These are phyloP conservation scores for cucumber (Cucumis sativus) DNA, from an alignment of 306 rosid species.

Conservation along the genomic window DNA sequence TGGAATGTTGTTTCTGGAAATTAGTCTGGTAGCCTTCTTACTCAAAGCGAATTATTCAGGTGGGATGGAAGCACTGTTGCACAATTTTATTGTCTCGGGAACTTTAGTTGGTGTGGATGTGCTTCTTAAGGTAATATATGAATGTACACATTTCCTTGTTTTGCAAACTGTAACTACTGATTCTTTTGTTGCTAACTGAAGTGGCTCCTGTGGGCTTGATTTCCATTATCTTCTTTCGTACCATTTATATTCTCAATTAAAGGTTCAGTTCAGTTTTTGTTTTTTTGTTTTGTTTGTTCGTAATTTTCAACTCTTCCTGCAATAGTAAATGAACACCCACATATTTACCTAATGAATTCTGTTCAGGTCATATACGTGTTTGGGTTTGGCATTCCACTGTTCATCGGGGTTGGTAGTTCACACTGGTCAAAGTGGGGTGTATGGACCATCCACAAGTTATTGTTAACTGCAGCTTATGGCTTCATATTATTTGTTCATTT, in stretches of 20 bases:
- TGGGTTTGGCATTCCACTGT: conserved; percentile 64
- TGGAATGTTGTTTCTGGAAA: conserved; percentile 59
- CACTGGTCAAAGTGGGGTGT: conserved; percentile 44
- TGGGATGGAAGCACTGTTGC: conserved; percentile 43
- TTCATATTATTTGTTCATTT: conserved; percentile 61
- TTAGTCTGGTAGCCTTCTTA: conserved; percentile 53
- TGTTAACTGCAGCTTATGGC: conserved; percentile 58
- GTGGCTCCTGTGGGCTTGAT: neutral
- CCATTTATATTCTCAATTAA: neutral
- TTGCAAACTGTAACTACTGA: neutral
- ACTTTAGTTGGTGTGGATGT: conserved; percentile 40
- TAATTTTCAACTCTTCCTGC: neutral
- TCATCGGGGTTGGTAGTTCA: conserved; percentile 25
- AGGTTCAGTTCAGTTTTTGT: neutral
- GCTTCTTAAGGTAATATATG: conserved; percentile 49
- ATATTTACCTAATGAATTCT: neutral
- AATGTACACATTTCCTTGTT: neutral
- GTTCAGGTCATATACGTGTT: conserved; percentile 57
- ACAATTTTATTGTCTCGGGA: conserved; percentile 40
- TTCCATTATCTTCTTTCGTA: neutral
- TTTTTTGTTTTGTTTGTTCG: neutral
- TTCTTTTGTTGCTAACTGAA: neutral
- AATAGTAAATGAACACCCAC: neutral
- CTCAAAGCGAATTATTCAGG: conserved; percentile 44
- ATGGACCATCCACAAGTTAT: conserved; percentile 42